phyloP scores from a whole-genome alignment of 805 yeast species.

The Yamadazyma scolyti region DNA sequence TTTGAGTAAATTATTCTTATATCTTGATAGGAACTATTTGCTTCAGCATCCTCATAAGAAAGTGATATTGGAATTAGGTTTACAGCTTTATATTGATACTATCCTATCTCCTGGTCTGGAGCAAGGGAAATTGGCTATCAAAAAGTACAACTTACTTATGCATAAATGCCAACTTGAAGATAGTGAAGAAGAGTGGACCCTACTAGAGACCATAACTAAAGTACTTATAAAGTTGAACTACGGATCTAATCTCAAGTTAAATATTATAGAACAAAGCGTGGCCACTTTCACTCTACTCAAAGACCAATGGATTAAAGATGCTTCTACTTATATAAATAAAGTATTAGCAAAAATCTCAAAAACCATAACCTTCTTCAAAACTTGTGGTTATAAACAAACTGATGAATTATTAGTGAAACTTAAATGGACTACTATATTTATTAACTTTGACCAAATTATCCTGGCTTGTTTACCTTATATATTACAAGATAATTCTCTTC shows the following conservation, averaged over 20 bases:
- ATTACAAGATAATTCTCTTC: conserved; percentile 12
- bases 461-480: conserved; percentile 17
- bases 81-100: conserved; percentile 15
- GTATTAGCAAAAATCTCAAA: conserved; percentile 12
- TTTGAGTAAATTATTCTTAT: conserved; percentile 29
- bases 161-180: conserved; percentile 7
- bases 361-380: conserved; percentile 17
- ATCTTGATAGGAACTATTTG: conserved; percentile 33
- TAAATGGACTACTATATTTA: conserved; percentile 28
- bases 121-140: conserved; percentile 6
- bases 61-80: conserved; percentile 23
- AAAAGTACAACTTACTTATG: conserved; percentile 11
- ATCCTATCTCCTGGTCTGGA: conserved; percentile 6
- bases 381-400: conserved; percentile 13
- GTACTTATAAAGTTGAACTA: conserved; percentile 19
- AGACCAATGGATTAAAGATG: conserved; percentile 13
- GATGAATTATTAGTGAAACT: conserved; percentile 17
- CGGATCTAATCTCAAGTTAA: conserved; percentile 11
- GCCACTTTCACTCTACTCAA: no score
- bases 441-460: conserved; percentile 19
- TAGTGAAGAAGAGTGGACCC: conserved; percentile 2
- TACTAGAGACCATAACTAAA: conserved; percentile 13
- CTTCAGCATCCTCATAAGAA: conserved; percentile 26
- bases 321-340: conserved; percentile 13
- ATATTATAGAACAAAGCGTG: no score